Evolutionary conservation across 495 filamentous ascomycete species (phyloP), one percentile per base, ranked within the genome.

Genomic region (Talaromyces thailandensis): DNA sequence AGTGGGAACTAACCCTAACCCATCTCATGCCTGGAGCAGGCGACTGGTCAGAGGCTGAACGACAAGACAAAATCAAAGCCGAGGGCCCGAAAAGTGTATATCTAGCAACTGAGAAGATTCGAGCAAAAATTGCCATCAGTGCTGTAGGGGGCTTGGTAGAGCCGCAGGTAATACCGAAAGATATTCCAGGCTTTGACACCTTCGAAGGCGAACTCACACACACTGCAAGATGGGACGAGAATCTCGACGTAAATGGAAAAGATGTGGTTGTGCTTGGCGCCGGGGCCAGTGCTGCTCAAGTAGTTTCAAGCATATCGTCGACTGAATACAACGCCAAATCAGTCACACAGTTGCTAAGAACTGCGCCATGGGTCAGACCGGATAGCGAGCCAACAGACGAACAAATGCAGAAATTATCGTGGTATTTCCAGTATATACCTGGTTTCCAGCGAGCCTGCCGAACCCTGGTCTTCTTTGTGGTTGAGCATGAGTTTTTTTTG

Each of bases 321-420:
- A 67, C 69, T 55, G 74, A 73, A 18, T 72, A 69, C 64, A 75
- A 76, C 26, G 82, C 77, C 31, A 84, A 81, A 66, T 85, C 81
- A 8, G 77, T 87, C 5, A 85, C 82, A 1, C 85, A 88, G 56
- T 58, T 88, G 28, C 86, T 87, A 80, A 69, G 86, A 8, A 81
- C 81, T 25, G 82, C 86, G 21, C 86, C 85, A 6, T 88, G 86
- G 86, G 77, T 88, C 0, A 16, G 65, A 65, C 32, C 56, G 48
- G 11, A 23, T 35, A 31, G 7, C 29, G 21, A 35, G 25, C 21
- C 4, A 71, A 29, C 60, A 45, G 16, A 85, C 73, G 70, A 73
- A 76, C 59, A 79, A 71, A 62, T 79, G 69, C 51, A 55, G 26
- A 9, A 55, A 55, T 26, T 55, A 11, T 55, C 51, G 12, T 55